Evolutionary conservation across 768 basidiomycete genomes (phyloP).

Genomic region (Royoungia palumana): DNA sequence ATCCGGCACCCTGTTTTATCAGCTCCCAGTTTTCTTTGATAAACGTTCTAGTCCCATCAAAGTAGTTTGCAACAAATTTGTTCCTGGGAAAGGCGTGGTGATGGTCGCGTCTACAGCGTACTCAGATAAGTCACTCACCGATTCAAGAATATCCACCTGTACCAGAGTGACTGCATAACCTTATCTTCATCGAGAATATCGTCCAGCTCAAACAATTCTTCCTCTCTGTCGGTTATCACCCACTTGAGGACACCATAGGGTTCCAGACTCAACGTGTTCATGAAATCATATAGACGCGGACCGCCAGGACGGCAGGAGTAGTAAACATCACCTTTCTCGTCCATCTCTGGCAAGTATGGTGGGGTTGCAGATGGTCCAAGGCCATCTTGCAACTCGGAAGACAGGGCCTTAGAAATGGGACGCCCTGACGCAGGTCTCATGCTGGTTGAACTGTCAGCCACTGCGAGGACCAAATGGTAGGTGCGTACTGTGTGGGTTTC

Average conservation of each 20-base stretch:
- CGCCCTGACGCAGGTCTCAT: conserved; percentile 5
- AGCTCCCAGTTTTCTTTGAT: conserved; percentile 59
- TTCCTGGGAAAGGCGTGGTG: conserved; percentile 34
- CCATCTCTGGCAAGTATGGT: conserved; percentile 50
- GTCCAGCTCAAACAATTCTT: conserved; percentile 70
- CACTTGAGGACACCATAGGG: conserved; percentile 65
- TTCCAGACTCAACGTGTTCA: conserved; percentile 57
- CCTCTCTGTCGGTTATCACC: conserved; percentile 68
- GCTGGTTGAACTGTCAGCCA: not conserved
- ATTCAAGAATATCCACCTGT: conserved; percentile 66
- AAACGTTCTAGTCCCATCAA: conserved; percentile 51
- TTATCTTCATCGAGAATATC: conserved; percentile 74
- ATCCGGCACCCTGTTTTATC: conserved; percentile 69
- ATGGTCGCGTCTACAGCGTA: not conserved
- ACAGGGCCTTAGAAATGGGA: conserved; percentile 10
- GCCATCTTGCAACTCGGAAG: conserved; percentile 36
- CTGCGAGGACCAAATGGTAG: not conserved
- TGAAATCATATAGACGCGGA: conserved; percentile 59
- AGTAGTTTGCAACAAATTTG: conserved; percentile 54
- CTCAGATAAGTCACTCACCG: conserved; percentile 36
- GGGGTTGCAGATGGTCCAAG: conserved; percentile 49
- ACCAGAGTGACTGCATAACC: conserved; percentile 77
- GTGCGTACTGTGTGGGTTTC: conserved; percentile 19
- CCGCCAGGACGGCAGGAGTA: conserved; percentile 69
- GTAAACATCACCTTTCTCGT: conserved; percentile 44